Base-by-base conservation (phyloP, 2,329 filamentous ascomycete genomes). In the Sordariomycetes sp. region DNA sequence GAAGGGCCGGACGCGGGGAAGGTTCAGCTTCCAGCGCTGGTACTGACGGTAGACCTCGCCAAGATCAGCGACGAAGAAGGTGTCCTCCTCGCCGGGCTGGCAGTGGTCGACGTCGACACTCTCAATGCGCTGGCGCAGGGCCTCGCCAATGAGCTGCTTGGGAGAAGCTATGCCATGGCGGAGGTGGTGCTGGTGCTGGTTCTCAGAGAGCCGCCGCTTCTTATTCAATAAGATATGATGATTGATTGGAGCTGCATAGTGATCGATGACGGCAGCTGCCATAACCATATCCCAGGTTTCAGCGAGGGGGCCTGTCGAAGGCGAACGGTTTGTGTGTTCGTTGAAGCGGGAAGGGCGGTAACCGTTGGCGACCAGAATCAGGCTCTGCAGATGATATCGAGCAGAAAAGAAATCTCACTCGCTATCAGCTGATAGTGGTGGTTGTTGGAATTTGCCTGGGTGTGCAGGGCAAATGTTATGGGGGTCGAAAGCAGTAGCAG, bases 31-130 rank as follows among this genome's bases (percentile, higher is more conserved):
- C 94, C 94, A 99, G 74, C 92, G 88, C 70, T 97, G 77, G 68
- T 97, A 92, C 82, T 99, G 94, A 74, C 94, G 90, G 76, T 99
- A 99, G 70, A 99, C 88, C 76, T 97, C 90, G 73, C 94, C 94
- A 67, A 99, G 84, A 76, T 99, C 94, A 66, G 90, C 92, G 65
- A 99, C 91, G 74, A 95, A 99, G 76, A 99, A 99, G 60, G 94
- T 87, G 74, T 97, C 94, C 75, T 99, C 94, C 59, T 95, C 94
- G 64, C 94, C 94, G 55, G 90, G 83, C 63, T 89, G 87, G 75
- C 94, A 99, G 65, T 79, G 79, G 69, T 97, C 89, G 66, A 89
- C 83, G 75, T 99, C 85, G 70, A 99, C 86, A 67, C 77, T 81
- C 68, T 89, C 82, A 63, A 96, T 87, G 64, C 89, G 90, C 66